Percentiles rank a stretch among this genome's conserved stretches.
Conservation (phyloP, 495 filamentous ascomycete species). For the Astrothelium subdiscretum region DNA sequence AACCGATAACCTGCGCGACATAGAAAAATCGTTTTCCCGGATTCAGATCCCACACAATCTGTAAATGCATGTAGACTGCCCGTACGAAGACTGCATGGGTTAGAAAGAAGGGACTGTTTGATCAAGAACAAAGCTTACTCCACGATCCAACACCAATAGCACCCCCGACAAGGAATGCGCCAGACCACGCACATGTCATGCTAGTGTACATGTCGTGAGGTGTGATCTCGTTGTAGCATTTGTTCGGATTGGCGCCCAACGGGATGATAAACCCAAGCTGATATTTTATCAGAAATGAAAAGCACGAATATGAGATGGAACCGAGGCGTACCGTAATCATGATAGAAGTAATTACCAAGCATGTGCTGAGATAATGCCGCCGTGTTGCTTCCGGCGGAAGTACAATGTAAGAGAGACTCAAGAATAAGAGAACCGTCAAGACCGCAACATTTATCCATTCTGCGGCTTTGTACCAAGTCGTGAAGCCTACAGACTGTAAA, state of each 20-base stretch:
- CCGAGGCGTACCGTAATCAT: conserved; percentile 59
- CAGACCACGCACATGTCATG: conserved; percentile 75
- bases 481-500: conserved; percentile 40
- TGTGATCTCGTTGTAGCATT: conserved; percentile 85
- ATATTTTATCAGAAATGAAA: conserved; percentile 16
- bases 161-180: conserved; percentile 71
- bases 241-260: conserved; percentile 61
- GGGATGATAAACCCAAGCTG: conserved; percentile 85
- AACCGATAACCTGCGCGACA: conserved; percentile 65
- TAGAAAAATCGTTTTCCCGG: conserved; percentile 87
- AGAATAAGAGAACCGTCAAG: conserved; percentile 59
- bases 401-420: conserved; percentile 64
- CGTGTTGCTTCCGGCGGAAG: conserved; percentile 84
- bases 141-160: conserved; percentile 75
- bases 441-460: conserved; percentile 72
- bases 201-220: conserved; percentile 84
- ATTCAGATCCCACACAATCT: conserved; percentile 94
- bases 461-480: conserved; percentile 48
- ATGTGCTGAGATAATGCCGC: conserved; percentile 85
- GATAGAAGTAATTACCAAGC: conserved; percentile 60
- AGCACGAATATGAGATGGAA: conserved; percentile 5
- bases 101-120: not conserved
- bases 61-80: conserved; percentile 83
- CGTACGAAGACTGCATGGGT: conserved; percentile 59
- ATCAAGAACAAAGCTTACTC: conserved; percentile 36